Evolutionary conservation across 2,329 filamentous ascomycete species (phyloP), one percentile per base, ranked within the genome.

Genomic region (Xylariales sp.): DNA sequence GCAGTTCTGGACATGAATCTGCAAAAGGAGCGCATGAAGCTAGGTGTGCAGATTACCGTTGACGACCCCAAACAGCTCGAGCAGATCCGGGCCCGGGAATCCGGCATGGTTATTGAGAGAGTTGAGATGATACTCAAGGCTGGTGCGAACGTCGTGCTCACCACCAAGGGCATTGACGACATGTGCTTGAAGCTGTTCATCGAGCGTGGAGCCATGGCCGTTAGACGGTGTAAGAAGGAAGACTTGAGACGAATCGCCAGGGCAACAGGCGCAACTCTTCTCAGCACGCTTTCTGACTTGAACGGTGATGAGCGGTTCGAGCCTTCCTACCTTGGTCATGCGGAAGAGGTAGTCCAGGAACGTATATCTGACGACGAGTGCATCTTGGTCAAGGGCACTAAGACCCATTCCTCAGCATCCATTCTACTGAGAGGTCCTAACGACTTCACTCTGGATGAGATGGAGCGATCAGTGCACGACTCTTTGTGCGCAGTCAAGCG

Each of bases 241-340:
- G 93, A 98, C 59, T 73, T 98, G 46, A 78, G 93, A 62, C 83
- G 93, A 56, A 97, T 98, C 69, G 93, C 93, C 45, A 95, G 86
- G 72, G 93, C 93, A 5, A 95, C 93, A 5, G 93, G 93, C 43
- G 93, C 91, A 15, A 96, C 90, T 14, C 74, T 98, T 44, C 80
- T 98, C 53, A 91, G 86, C 73, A 91, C 89, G 6, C 75, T 98
- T 35, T 97, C 93, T 4, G 94, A 98, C 63, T 73, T 98, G 50
- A 97, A 98, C 61, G 93, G 93, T 45, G 93, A 98, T 62, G 93
- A 98, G 72, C 88, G 86, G 62, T 98, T 97, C 57, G 93, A 98
- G 54, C 72, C 88, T 16, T 89, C 89, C 29, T 87, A 88, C 60
- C 76, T 98, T 27, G 93, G 93, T 46, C 76, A 88, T 50, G 93